Evolutionary conservation across 129 eudicot genomes (phyloP).

Genomic region (Calendula officinalis): DNA sequence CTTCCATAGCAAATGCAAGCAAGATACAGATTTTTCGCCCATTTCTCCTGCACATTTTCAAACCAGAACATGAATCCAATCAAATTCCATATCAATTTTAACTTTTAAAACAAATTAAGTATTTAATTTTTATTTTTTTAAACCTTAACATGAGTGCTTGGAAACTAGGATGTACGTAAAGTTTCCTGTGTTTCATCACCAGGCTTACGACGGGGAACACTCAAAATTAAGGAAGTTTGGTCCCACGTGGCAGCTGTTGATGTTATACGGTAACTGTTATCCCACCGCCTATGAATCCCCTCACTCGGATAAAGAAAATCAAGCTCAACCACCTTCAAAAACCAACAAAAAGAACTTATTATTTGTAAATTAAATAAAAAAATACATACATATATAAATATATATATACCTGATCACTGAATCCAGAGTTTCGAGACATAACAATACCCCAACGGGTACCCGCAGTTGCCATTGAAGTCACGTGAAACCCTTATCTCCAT

Average conservation of each 20-base stretch:
- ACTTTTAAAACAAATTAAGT: too few relatives aligned
- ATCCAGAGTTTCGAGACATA: conserved; percentile 87
- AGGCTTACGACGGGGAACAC: too few relatives aligned
- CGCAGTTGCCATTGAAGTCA: conserved; percentile 89
- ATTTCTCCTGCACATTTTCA: too few relatives aligned
- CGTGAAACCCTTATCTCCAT: conserved; percentile 86
- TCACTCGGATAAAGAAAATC: conserved; percentile 85
- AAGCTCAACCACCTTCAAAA: conserved; percentile 65
- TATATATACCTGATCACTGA: conserved; percentile 62
- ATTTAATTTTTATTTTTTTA: too few relatives aligned
- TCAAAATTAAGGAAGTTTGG: conserved; percentile 77
- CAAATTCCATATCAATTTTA: too few relatives aligned
- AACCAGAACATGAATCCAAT: too few relatives aligned
- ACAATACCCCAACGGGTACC: conserved; percentile 83
- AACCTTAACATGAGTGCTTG: conserved; percentile 92
- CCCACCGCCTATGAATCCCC: conserved; percentile 84
- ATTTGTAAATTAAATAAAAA: not conserved
- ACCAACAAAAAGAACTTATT: not conserved
- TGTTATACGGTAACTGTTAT: conserved; percentile 70
- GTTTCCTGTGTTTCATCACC: conserved; percentile 88
- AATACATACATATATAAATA: not conserved
- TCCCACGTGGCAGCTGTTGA: conserved; percentile 73
- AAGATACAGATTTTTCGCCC: too few relatives aligned
- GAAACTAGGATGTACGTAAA: conserved; percentile 78
- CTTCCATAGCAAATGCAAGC: too few relatives aligned